Conservation (phyloP, 2,329 filamentous ascomycete genomes). For the Talaromyces sp. region DNA sequence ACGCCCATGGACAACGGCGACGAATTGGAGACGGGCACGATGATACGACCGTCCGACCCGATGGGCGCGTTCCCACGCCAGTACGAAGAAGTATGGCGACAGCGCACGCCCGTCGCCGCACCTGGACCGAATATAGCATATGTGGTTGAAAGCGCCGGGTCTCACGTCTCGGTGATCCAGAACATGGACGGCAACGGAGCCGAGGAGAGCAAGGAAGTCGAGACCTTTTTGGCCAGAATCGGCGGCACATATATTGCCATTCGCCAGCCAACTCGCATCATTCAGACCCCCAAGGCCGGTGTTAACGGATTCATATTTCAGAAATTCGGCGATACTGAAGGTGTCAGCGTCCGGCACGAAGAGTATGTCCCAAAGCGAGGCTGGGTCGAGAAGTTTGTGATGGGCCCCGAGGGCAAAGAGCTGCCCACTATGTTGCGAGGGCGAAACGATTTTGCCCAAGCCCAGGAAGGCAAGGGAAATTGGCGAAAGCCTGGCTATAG, state of each 20-base stretch:
- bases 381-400: slow-evolving; percentile 11
- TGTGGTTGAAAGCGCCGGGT: slow-evolving; percentile 10
- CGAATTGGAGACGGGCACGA: slow-evolving; percentile 9
- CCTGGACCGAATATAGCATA: slow-evolving; percentile 12
- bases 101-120: neutral
- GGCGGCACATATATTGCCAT: slow-evolving; percentile 11
- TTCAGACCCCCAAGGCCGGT: neutral
- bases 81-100: slow-evolving; percentile 12
- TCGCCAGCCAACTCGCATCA: slow-evolving; percentile 12
- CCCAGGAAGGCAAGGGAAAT: slow-evolving; percentile 10
- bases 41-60: slow-evolving; percentile 8
- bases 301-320: slow-evolving; percentile 1
- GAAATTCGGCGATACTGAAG: slow-evolving; percentile 12
- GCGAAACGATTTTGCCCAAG: slow-evolving; percentile 5
- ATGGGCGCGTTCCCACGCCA: slow-evolving; percentile 7
- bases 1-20: slow-evolving; percentile 7
- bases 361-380: slow-evolving; percentile 5
- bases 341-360: slow-evolving; percentile 11
- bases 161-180: slow-evolving; percentile 7
- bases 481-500: slow-evolving; percentile 10
- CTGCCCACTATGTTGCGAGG: slow-evolving; percentile 10
- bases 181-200: slow-evolving; percentile 9
- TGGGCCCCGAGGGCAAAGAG: slow-evolving; percentile 10
- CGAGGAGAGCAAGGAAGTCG: slow-evolving; percentile 12
- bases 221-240: slow-evolving; percentile 11